Percentiles rank a stretch among this genome's conserved stretches.
phyloP scores from a whole-genome alignment of 2,329 filamentous ascomycete genomes.

The Malbranchea cinnamomea region DNA sequence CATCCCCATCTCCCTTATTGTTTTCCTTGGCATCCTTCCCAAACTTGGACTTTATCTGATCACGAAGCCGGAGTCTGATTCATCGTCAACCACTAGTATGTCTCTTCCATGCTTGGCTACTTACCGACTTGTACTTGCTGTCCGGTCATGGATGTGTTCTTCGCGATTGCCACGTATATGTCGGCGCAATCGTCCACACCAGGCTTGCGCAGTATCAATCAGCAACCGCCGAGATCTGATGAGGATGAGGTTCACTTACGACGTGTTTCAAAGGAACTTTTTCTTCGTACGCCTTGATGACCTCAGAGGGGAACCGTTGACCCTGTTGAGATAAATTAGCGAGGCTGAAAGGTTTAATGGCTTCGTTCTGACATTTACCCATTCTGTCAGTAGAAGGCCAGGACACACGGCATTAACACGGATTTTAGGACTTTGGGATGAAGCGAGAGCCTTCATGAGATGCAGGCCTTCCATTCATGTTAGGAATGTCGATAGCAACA shows the following conservation, averaged over 20 bases:
- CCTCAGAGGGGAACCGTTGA: slow-evolving; percentile 41
- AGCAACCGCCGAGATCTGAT: neutral
- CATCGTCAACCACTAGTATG: neutral
- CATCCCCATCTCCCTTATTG: too few relatives aligned
- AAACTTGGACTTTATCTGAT: slow-evolving; percentile 10
- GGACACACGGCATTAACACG: slow-evolving; percentile 51
- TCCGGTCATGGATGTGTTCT: slow-evolving; percentile 33
- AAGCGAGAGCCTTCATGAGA: slow-evolving; percentile 49
- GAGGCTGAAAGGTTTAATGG: neutral
- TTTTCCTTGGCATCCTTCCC: neutral
- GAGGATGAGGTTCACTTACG: slow-evolving; percentile 26
- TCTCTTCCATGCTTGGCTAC: slow-evolving; percentile 5
- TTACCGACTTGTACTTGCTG: slow-evolving; percentile 30
- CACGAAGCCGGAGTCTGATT: slow-evolving; percentile 20
- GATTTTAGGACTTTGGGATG: slow-evolving; percentile 46
- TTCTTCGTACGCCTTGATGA: slow-evolving; percentile 39
- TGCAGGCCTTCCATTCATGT: slow-evolving; percentile 36
- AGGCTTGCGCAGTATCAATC: slow-evolving; percentile 16
- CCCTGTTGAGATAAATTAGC: slow-evolving; percentile 26
- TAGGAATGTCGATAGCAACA: neutral
- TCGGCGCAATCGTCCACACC: slow-evolving; percentile 29
- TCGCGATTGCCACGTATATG: slow-evolving; percentile 25
- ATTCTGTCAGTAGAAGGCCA: slow-evolving; percentile 52
- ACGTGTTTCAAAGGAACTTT: slow-evolving; percentile 44
- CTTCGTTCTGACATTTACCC: slow-evolving; percentile 30